phyloP scores from a whole-genome alignment of 1,139 yeast species.

The Lodderomyces orthopsilosis region DNA sequence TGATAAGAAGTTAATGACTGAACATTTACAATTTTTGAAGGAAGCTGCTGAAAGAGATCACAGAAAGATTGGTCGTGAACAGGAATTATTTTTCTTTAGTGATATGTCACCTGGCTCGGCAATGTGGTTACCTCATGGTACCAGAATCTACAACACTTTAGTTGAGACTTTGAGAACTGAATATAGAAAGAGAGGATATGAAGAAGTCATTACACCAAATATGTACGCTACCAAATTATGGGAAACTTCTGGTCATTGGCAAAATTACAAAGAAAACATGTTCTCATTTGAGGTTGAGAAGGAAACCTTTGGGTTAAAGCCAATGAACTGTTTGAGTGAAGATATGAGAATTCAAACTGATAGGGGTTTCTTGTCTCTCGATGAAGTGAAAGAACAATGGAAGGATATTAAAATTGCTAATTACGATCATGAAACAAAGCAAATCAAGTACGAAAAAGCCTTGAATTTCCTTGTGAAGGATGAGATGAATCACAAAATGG shows the following conservation, averaged over 20 bases:
- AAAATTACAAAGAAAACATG: slow-evolving; percentile 94
- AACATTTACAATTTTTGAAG: slow-evolving; percentile 88
- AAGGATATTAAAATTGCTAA: slow-evolving; percentile 6
- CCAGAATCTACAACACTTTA: slow-evolving; percentile 88
- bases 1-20: slow-evolving; percentile 95
- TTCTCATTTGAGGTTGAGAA: slow-evolving; percentile 94
- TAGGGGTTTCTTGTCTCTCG: slow-evolving; percentile 4
- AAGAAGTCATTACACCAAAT: slow-evolving; percentile 97
- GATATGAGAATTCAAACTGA: slow-evolving; percentile 24
- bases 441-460: slow-evolving; percentile 4
- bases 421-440: slow-evolving; percentile 5
- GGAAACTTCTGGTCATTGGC: slow-evolving; percentile 99
- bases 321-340: slow-evolving; percentile 66
- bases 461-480: slow-evolving; percentile 5
- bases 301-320: slow-evolving; percentile 85
- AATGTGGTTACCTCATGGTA: slow-evolving; percentile 98
- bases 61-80: slow-evolving; percentile 93
- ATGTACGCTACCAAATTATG: slow-evolving; percentile 94
- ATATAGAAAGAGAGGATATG: slow-evolving; percentile 89
- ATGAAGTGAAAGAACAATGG: slow-evolving; percentile 5
- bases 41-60: slow-evolving; percentile 98
- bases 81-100: slow-evolving; percentile 91
- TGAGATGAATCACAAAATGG: slow-evolving; percentile 7
- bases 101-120: slow-evolving; percentile 98
- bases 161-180: slow-evolving; percentile 75